Evolutionary conservation across 2,329 filamentous ascomycete species (phyloP), one percentile per base, ranked within the genome.

Genomic region (Neurospora sp.): DNA sequence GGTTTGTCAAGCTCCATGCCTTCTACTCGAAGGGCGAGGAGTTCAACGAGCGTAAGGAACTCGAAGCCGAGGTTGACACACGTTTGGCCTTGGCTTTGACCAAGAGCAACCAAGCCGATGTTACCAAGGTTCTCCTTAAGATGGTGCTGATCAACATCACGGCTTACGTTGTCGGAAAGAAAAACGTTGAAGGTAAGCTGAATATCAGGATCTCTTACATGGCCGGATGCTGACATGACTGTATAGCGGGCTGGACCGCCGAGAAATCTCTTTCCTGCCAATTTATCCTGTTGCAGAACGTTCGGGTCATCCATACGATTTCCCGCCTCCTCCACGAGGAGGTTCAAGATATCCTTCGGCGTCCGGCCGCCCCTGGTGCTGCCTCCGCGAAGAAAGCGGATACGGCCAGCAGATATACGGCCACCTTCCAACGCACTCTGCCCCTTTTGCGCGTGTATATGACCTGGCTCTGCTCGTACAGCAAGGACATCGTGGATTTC

Each of bases 1-100:
- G 93, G 90, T 97, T 97, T 76, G 87, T 95, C 71, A 89, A 91
- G 74, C 86, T 97, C 62, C 95, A 97, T 78, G 92, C 92, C 66
- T 89, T 91, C 77, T 95, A 92, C 79, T 95, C 91, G 80, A 89
- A 89, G 72, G 93, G 92, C 39, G 85, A 90, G 71, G 85, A 89
- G 65, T 94, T 96, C 75, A 81, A 88, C 0, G 88, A 90, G 72
- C 91, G 93, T 73, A 87, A 90, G 69, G 93, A 97, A 77, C 83
- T 97, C 37, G 94, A 97, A 79, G 88, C 88, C 70, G 93, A 97
- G 78, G 91, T 98, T 12, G 83, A 97, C 71, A 89, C 91, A 74
- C 91, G 93, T 67, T 82, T 97, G 43, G 86, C 89, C 66, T 86
- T 91, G 74, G 88, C 92, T 38, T 82, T 96, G 37, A 87, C 89